Evolutionary conservation across 768 basidiomycete genomes (phyloP).

Genomic region (Termitomyces titanicus): DNA sequence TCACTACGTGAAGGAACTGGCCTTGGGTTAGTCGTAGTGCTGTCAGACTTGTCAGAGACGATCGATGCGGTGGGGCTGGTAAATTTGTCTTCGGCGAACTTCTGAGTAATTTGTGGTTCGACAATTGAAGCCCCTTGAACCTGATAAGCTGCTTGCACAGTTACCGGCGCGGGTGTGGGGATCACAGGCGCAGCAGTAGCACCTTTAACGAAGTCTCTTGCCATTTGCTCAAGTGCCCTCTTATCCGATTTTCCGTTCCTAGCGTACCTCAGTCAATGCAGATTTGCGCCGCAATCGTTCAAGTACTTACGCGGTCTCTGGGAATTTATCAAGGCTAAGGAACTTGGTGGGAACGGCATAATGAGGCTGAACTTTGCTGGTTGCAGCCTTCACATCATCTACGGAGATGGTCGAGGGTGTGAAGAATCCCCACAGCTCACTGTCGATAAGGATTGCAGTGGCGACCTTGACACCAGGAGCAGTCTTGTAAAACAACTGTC

Average conservation of each 20-base stretch:
- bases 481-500: background rate
- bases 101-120: background rate
- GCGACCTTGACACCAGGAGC: slow-evolving; percentile 33
- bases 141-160: background rate
- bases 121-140: background rate
- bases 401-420: slow-evolving; percentile 35
- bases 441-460: slow-evolving; percentile 47
- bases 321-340: slow-evolving; percentile 40
- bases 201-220: slow-evolving; percentile 18
- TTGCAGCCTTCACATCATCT: slow-evolving; percentile 37
- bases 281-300: background rate
- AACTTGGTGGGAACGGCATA: slow-evolving; percentile 53
- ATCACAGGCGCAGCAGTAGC: background rate
- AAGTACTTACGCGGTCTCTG: slow-evolving; percentile 44
- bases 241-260: slow-evolving; percentile 53
- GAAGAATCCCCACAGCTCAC: slow-evolving; percentile 53
- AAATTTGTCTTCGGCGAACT: background rate
- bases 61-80: no score
- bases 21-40: background rate
- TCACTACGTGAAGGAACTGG: background rate
- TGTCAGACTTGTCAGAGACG: background rate
- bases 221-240: slow-evolving; percentile 37
- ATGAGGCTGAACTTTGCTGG: slow-evolving; percentile 49
- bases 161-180: background rate
- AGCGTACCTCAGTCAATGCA: slow-evolving; percentile 2